phyloP scores from a whole-genome alignment of 768 basidiomycete genomes.

The Leccinum barrowsii region DNA sequence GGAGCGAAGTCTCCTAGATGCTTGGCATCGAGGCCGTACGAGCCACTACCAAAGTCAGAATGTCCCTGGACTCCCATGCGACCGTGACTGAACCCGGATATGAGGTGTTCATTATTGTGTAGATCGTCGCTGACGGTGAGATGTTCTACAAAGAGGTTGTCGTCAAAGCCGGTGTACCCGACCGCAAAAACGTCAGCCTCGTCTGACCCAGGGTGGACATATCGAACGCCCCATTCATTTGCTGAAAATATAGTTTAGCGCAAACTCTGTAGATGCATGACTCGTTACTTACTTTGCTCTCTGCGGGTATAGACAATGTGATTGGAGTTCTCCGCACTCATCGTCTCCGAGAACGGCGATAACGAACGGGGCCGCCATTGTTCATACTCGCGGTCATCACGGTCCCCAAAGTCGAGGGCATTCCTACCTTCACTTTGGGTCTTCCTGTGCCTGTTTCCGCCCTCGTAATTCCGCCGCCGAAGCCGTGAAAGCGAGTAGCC shows the following conservation, averaged over 20 bases:
- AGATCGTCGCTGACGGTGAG: constrained; percentile 20
- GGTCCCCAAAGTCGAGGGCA: constrained; percentile 34
- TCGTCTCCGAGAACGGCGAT: constrained; percentile 15
- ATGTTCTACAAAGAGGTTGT: constrained; percentile 25
- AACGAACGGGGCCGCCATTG: constrained; percentile 26
- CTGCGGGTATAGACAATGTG: constrained; percentile 29
- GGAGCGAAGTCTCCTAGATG: constrained; percentile 9
- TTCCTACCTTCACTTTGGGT: constrained; percentile 43
- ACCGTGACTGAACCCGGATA: constrained; percentile 17
- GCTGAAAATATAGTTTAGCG: constrained; percentile 18
- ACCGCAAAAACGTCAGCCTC: constrained; percentile 21
- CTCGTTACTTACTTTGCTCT: constrained; percentile 16
- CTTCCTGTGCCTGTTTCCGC: constrained; percentile 44
- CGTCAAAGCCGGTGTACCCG: constrained; percentile 22
- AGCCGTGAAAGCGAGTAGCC: constrained; percentile 1
- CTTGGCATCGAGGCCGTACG: constrained; percentile 1
- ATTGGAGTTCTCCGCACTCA: constrained; percentile 18
- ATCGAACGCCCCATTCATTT: constrained; percentile 31
- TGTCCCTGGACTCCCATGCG: neutral
- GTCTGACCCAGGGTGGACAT: neutral
- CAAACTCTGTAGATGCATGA: neutral
- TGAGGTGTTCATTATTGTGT: constrained; percentile 22
- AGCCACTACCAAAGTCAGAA: neutral
- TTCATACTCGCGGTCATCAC: constrained; percentile 21
- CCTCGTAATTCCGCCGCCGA: neutral